These are phyloP conservation scores for Ceriops decandra DNA, from an alignment of 345 rosid genomes.

Conservation along the genomic window DNA sequence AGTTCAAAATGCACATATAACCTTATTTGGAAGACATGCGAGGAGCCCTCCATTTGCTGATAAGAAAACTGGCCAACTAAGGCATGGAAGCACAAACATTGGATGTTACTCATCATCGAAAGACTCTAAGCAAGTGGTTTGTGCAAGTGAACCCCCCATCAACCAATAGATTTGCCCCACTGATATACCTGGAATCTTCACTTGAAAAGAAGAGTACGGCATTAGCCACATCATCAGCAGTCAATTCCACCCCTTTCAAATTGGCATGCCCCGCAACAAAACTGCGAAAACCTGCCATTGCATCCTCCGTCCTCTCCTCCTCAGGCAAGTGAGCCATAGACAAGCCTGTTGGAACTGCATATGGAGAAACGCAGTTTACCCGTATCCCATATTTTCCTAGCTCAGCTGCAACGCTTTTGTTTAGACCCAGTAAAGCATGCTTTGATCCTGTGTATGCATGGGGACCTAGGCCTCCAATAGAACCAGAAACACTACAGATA, in stretches of 20 bases:
- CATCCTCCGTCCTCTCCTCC: conserved; percentile 72
- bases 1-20: no score
- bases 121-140: conserved; percentile 60
- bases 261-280: conserved; percentile 56
- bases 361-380: conserved; percentile 91
- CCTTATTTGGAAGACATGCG: no score
- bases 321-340: conserved; percentile 69
- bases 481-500: conserved; percentile 53
- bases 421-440: conserved; percentile 80
- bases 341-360: conserved; percentile 56
- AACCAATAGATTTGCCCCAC: conserved; percentile 79
- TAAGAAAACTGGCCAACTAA: neutral
- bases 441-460: conserved; percentile 82
- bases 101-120: conserved; percentile 41
- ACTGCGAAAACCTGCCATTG: conserved; percentile 42
- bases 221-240: conserved; percentile 67
- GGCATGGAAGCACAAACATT: neutral
- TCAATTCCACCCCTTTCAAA: conserved; percentile 73
- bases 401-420: conserved; percentile 80
- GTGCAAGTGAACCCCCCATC: conserved; percentile 80
- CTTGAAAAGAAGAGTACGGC: conserved; percentile 79
- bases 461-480: conserved; percentile 67
- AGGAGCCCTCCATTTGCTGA: no score
- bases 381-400: conserved; percentile 87
- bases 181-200: conserved; percentile 78